Base-by-base conservation (phyloP, 371 early-diverging fungal genomes). In the Umbelopsis sp. region DNA sequence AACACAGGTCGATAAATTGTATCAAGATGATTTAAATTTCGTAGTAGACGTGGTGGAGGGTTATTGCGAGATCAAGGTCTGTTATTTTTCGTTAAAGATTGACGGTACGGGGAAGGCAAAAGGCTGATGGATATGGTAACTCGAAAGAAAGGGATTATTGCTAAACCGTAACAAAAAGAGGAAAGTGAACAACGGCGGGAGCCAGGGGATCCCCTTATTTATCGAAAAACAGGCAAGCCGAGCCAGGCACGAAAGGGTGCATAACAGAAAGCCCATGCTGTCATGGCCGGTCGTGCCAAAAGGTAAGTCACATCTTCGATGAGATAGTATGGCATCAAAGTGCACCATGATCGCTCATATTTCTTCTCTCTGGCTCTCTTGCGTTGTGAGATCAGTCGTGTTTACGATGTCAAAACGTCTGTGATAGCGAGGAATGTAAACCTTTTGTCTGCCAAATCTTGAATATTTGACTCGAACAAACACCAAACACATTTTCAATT, bases 161-260 rank as follows among this genome's bases (percentile, higher is more conserved):
- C 20, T 16, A 16, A 48, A 57, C 35, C 29, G 29, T 57, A 57
- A 35, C 35, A 37, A 57, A 57, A 57, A 16, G 25, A 29, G 22
- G 35, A 57, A 57, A 57, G 57, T 57, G 35, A 10, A 35, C 35
- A 29, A 57, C 16, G 57, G 57, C 29, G 35, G 57, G 57, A 57
- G 57, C 57, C 57, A 57, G 35, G 32, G 57, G 57, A 57, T 35
- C 35, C 57, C 57, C 57, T 29, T 57, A 57, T 57, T 57, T 57
- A 57, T 57, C 57, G 52, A 57, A 57, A 57, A 57, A 29, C 16
- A 57, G 18, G 3, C 35, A 35, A 35, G 22, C 57, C 57, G 35
- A 35, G 57, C 14, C 22, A 37, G 35, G 57, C 12, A 41, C 12
- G 41, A 41, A 7, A 41, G 41, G 7, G 1, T 41, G 41, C 7